Conservation (phyloP, 2,329 filamentous ascomycete species). For the Alternaria sp. region DNA sequence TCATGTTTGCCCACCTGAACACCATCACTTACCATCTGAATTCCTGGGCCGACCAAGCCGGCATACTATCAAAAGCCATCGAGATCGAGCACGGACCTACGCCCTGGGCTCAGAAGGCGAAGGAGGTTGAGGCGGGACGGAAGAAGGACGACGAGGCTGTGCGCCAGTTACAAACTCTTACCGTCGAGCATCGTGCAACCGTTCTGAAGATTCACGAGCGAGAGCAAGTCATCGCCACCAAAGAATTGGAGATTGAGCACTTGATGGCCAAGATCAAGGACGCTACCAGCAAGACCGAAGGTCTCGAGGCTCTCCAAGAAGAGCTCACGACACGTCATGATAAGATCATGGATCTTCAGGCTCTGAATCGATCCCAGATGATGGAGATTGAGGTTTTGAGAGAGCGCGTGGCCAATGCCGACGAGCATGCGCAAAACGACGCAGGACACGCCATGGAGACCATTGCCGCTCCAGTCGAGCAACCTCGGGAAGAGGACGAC, state of each 20-base stretch:
- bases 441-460: constrained; percentile 1
- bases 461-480: constrained; percentile 11
- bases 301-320: constrained; percentile 25
- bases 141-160: constrained; percentile 81
- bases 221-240: constrained; percentile 74
- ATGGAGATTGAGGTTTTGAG: constrained; percentile 26
- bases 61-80: constrained; percentile 52
- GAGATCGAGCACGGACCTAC: constrained; percentile 73
- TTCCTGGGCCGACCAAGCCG: constrained; percentile 68
- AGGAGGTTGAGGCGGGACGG: constrained; percentile 83
- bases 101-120: constrained; percentile 84
- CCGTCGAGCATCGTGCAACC: constrained; percentile 79
- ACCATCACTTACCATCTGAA: constrained; percentile 3
- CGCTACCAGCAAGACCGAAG: constrained; percentile 32
- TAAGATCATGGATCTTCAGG: constrained; percentile 29
- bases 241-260: constrained; percentile 81
- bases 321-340: constrained; percentile 27
- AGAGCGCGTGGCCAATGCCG: constrained; percentile 16
- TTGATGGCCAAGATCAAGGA: constrained; percentile 68
- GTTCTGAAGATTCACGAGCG: constrained; percentile 71
- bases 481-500: constrained; percentile 17
- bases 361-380: constrained; percentile 22
- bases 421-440: constrained; percentile 9
- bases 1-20: constrained; percentile 6
- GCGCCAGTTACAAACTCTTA: constrained; percentile 80